A percentile compares a stretch with the other conserved stretches of the same genome.
phyloP scores from a whole-genome alignment of 345 rosid genomes.

The Physaria fendleri region DNA sequence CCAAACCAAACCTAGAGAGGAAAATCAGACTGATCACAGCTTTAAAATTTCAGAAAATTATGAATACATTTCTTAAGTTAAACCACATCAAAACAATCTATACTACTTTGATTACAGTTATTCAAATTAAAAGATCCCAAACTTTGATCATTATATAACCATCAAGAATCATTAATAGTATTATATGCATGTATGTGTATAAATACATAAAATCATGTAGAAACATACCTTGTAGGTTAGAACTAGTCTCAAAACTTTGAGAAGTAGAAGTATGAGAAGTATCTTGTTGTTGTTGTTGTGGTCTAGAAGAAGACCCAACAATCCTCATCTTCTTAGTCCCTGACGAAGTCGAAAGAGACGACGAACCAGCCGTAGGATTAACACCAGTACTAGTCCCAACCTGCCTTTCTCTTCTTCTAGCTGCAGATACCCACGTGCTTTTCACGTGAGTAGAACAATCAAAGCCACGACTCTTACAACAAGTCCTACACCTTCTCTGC shows the following conservation, averaged over 20 bases:
- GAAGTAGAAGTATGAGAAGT: conserved; percentile 90
- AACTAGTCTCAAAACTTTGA: conserved; percentile 84
- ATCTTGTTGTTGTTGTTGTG: conserved; percentile 51
- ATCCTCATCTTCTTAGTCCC: conserved; percentile 83
- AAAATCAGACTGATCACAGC: neutral
- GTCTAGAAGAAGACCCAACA: conserved; percentile 46
- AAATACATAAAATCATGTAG: conserved; percentile 5
- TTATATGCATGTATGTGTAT: neutral
- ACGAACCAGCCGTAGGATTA: conserved; percentile 49
- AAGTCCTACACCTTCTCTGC: conserved; percentile 83
- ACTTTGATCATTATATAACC: neutral
- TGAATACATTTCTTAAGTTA: neutral
- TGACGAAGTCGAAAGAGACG: conserved; percentile 67
- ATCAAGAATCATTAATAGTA: neutral
- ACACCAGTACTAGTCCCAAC: conserved; percentile 35
- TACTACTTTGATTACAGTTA: neutral
- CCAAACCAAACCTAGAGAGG: neutral
- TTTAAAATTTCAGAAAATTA: neutral
- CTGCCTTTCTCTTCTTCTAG: conserved; percentile 86
- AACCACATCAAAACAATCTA: neutral
- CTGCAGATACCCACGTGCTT: conserved; percentile 98
- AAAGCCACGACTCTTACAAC: conserved; percentile 91
- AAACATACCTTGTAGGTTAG: conserved; percentile 73
- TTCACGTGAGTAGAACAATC: conserved; percentile 90
- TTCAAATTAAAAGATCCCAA: neutral